Base-by-base conservation (phyloP, 2,329 filamentous ascomycete genomes). In the Sporothrix brunneoviolacea region DNA sequence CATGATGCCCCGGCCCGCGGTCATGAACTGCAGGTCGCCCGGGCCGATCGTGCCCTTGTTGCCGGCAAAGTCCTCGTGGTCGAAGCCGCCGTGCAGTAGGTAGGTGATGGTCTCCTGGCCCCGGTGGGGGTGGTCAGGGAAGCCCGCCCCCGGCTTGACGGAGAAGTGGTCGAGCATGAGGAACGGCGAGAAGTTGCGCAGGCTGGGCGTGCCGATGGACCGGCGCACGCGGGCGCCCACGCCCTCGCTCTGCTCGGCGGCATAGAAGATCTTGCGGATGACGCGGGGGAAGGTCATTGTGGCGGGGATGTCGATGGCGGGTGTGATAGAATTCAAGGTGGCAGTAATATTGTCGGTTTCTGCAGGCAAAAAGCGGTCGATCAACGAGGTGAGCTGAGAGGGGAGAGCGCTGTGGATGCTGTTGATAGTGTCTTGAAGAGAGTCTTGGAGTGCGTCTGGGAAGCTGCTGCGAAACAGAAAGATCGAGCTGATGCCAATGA, bases 1-100 rank as follows among this genome's bases (percentile, higher is more conserved):
- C 67, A 96, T 86, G 61, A 97, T 94, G 37, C 91, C 91, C 18
- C 78, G 75, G 4, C 91, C 91, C 1, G 91, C 91, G 0, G 91
- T 96, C 93, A 97, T 97, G 75, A 97, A 97, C 65, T 97, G 91
- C 42, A 97, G 71, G 64, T 96, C 91, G n/a, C 91, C 91, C 0
- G 86, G 70, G 54, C 84, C 77, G 59, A 97, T 88, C 4, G 86
- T 93, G 52, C 91, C 93, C 44, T 77, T 77, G 70, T 93, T 84
- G 12, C 90, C 90, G 2, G 88, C 84, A 59, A 95, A 95, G 67
- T 95, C 90, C 70, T 95, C 90, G 63, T 95, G 90, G 69, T 95
- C 89, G 53, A 95, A 82, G 4, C 80, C 88, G 57, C 91, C 91
- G 13, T 78, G 71, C n/a, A 97, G 76, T 27, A 97, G 75, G 65